Evolutionary conservation across 345 rosid genomes (phyloP).

Genomic region (Brassica cretica): DNA sequence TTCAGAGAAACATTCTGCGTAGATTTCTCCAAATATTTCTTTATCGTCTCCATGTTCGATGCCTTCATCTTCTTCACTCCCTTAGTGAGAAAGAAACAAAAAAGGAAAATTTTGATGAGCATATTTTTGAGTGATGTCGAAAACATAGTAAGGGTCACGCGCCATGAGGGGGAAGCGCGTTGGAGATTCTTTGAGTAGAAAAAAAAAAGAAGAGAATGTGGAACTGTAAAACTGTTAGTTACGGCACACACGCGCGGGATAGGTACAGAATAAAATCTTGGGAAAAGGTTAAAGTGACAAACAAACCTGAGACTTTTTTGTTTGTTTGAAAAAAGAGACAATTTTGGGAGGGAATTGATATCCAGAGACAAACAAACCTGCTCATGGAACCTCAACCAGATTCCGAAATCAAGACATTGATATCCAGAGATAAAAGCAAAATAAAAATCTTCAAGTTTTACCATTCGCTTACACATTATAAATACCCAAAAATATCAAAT

Average conservation of each 20-base stretch:
- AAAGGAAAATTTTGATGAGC: neutral
- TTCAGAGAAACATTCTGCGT: too few relatives aligned
- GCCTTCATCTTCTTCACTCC: neutral
- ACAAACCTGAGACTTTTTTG: too few relatives aligned
- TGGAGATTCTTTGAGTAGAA: neutral
- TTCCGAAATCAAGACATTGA: too few relatives aligned
- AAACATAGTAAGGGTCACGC: neutral
- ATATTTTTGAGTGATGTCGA: neutral
- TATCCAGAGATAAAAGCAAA: too few relatives aligned
- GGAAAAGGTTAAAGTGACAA: neutral
- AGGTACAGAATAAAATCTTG: neutral
- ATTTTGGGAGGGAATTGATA: too few relatives aligned
- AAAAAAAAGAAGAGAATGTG: neutral
- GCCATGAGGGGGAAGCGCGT: neutral
- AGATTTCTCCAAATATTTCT: too few relatives aligned
- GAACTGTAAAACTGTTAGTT: neutral
- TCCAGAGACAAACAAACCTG: too few relatives aligned
- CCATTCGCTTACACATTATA: neutral
- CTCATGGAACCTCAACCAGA: too few relatives aligned
- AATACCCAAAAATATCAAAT: too few relatives aligned
- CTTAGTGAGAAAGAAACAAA: neutral
- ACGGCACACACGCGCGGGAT: neutral
- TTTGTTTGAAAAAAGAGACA: too few relatives aligned
- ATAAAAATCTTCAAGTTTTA: too few relatives aligned
- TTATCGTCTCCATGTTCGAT: too few relatives aligned